Evolutionary conservation across 495 filamentous ascomycete species (phyloP).

Genomic region (Cudoniella acicularis): DNA sequence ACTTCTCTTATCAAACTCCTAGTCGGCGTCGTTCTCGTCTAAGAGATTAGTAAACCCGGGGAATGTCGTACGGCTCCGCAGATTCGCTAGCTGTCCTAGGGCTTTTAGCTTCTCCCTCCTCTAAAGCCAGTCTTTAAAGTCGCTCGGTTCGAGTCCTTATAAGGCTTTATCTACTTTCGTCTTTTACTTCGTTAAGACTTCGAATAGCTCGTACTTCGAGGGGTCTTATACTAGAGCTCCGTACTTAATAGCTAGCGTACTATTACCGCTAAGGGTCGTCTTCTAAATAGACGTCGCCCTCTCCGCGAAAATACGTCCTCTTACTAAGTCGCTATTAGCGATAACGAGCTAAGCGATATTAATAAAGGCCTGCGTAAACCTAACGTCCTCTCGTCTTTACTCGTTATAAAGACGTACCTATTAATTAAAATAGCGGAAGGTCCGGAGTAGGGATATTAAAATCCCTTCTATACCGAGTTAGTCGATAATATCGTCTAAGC

Average conservation of each 20-base stretch:
- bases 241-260: conserved; percentile 10
- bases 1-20: conserved; percentile 15
- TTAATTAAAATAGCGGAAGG: conserved; percentile 19
- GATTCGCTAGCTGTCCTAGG: conserved; percentile 7
- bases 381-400: conserved; percentile 22
- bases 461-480: conserved; percentile 7
- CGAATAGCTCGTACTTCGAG: conserved; percentile 14
- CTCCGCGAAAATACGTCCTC: conserved; percentile 34
- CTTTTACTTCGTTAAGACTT: conserved; percentile 19
- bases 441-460: conserved; percentile 11
- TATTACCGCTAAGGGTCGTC: conserved; percentile 17
- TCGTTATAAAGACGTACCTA: conserved; percentile 21
- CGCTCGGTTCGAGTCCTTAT: conserved; percentile 9
- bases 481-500: conserved; percentile 24
- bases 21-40: neutral
- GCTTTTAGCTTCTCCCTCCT: conserved; percentile 17
- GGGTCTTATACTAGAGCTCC: conserved; percentile 17
- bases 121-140: conserved; percentile 25
- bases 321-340: conserved; percentile 32
- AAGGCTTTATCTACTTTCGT: conserved; percentile 17
- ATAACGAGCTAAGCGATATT: conserved; percentile 33
- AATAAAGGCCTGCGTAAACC: conserved; percentile 19
- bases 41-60: conserved; percentile 25
- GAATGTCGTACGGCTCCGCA: conserved; percentile 21
- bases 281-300: conserved; percentile 24